Evolutionary conservation across 2,329 filamentous ascomycete species (phyloP).

Genomic region (Endothia cerciana): DNA sequence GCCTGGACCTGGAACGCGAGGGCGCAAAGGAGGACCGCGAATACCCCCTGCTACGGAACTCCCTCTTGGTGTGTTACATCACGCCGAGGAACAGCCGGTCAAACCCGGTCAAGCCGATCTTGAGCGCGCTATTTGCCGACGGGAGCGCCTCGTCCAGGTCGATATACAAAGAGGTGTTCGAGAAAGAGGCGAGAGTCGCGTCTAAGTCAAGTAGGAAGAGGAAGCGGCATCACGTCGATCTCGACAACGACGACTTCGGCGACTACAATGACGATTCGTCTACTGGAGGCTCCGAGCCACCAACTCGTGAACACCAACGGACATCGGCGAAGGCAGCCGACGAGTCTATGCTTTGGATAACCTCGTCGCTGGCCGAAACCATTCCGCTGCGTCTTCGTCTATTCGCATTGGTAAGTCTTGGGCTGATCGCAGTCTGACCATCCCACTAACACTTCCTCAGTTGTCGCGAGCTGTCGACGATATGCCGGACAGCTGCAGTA

Average conservation of each 20-base stretch:
- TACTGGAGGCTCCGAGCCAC: conserved; percentile 50
- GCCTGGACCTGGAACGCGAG: conserved; percentile 46
- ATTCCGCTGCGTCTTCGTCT: conserved; percentile 65
- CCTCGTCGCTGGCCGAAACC: conserved; percentile 53
- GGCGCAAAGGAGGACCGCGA: conserved; percentile 34
- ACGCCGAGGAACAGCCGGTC: conserved; percentile 45
- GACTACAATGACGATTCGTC: conserved; percentile 61
- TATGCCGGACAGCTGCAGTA: conserved; percentile 44
- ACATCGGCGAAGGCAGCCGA: conserved; percentile 40
- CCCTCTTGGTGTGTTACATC: conserved; percentile 66
- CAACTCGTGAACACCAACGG: conserved; percentile 46
- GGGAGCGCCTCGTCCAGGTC: conserved; percentile 57
- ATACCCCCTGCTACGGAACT: conserved; percentile 49
- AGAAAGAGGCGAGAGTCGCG: conserved; percentile 60
- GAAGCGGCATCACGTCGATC: conserved; percentile 55
- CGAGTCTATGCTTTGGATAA: conserved; percentile 31
- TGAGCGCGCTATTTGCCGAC: conserved; percentile 70
- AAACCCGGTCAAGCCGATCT: conserved; percentile 56
- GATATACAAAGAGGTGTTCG: conserved; percentile 69
- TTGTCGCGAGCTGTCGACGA: conserved; percentile 52
- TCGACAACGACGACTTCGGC: conserved; percentile 63
- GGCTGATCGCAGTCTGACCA: background rate
- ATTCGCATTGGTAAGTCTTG: conserved; percentile 54
- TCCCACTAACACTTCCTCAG: conserved; percentile 34
- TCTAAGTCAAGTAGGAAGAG: conserved; percentile 52